Evolutionary conservation across 2,329 filamentous ascomycete genomes (phyloP), one percentile per base, ranked within the genome.

Genomic region (Sphaerulina vaccinii): DNA sequence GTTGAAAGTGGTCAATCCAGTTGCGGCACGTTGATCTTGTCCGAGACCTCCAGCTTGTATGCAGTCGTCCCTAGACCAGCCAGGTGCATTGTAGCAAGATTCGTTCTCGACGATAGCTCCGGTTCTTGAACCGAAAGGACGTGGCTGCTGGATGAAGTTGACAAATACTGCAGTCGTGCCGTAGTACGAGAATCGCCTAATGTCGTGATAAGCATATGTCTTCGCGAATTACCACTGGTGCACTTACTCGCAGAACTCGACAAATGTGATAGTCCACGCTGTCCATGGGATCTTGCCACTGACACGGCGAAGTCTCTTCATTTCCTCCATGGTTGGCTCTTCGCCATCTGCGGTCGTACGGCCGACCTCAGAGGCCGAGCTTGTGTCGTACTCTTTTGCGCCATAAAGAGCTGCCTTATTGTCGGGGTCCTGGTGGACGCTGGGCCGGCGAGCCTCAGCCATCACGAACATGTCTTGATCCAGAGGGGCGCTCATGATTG

Each of bases 141-240:
- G 57, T 18, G 58, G 58, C 40, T 65, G 64, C 47, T 68, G 64
- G 51, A 77, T 75, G 64, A 76, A 78, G 58, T 78, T 78, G 58
- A 76, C 73, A 52, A 77, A 75, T 11, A 75, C 72, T 1, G 73
- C 75, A 1, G 72, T 73, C 0, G 75, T 67, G 5, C 66, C 66
- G 52, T 68, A 68, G 59, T 65, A 78, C n/a, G 71, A 71, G 65
- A 76, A 76, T 9, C 75, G 65, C 62, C 45, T 49, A 18, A 7
- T 23, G 13, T 13, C 7, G 6, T 3, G 11, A 21, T 49, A 23
- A 49, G 45, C 18, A 15, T 21, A 13, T 8, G 22, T 24, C 5
- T 2, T 15, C 1, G 11, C 10, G 24, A 13, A 39, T 13, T 11
- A 7, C 10, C 35, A 37, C 11, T 10, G 5, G 11, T 3, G 16